Percentiles rank a stretch among this genome's conserved stretches.
phyloP scores from a whole-genome alignment of 768 basidiomycete genomes.

The Agrocybe chaxingu region DNA sequence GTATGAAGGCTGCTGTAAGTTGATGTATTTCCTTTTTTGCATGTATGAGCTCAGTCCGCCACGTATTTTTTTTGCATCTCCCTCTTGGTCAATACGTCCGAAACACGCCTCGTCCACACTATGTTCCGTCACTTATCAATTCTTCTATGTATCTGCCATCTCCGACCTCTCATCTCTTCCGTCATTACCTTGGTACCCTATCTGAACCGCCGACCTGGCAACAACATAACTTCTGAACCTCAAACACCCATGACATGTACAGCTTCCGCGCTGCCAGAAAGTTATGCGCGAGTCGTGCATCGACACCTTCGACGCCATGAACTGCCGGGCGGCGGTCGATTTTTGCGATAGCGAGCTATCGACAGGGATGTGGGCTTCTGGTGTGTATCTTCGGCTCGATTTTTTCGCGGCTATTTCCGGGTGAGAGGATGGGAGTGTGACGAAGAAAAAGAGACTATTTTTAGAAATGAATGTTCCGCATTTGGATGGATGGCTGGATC shows the following conservation, averaged over 20 bases:
- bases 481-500: too few relatives aligned
- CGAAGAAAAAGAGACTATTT: too few relatives aligned
- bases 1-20: constrained; percentile 59
- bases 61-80: background rate
- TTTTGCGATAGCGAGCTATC: constrained; percentile 65
- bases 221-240: too few relatives aligned
- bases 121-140: background rate
- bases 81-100: background rate
- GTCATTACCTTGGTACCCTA: background rate
- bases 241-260: background rate
- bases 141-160: background rate
- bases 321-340: constrained; percentile 60
- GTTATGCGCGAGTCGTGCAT: constrained; percentile 58
- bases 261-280: constrained; percentile 69
- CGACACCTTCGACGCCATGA: constrained; percentile 61
- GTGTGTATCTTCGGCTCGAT: constrained; percentile 20
- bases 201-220: background rate
- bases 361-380: constrained; percentile 38
- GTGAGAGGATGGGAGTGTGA: too few relatives aligned
- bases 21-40: background rate
- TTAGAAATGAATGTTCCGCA: too few relatives aligned
- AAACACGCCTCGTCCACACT: background rate
- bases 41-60: background rate
- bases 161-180: background rate
- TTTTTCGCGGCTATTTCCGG: too few relatives aligned